A percentile compares a stretch with the other conserved stretches of the same genome.
Evolutionary conservation across 805 yeast species (phyloP).

Genomic region (Monosporozyma unispora): DNA sequence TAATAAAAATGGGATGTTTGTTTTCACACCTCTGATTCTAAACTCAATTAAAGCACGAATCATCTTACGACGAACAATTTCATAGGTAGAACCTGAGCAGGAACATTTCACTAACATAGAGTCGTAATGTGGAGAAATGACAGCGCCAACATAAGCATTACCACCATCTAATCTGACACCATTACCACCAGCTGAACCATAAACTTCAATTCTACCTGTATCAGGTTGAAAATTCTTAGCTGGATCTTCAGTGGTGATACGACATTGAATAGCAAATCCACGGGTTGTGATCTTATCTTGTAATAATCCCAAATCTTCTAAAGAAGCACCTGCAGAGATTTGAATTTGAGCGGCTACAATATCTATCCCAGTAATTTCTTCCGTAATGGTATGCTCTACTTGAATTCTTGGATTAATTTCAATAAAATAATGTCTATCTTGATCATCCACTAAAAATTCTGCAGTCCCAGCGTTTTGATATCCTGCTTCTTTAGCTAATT

Average conservation of each 20-base stretch:
- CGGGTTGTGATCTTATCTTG: slow-evolving; percentile 93
- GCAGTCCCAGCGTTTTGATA: slow-evolving; percentile 98
- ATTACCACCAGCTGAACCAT: slow-evolving; percentile 98
- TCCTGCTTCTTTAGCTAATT: slow-evolving; percentile 76
- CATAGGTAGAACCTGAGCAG: slow-evolving; percentile 91
- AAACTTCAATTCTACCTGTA: slow-evolving; percentile 95
- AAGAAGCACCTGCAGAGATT: slow-evolving; percentile 95
- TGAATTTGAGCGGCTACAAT: slow-evolving; percentile 98
- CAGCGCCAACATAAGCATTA: slow-evolving; percentile 94
- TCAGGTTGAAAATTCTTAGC: slow-evolving; percentile 95
- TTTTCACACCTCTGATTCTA: slow-evolving; percentile 97
- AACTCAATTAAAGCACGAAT: slow-evolving; percentile 92
- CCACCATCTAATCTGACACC: slow-evolving; percentile 99
- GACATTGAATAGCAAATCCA: slow-evolving; percentile 98
- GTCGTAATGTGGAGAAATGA: slow-evolving; percentile 94
- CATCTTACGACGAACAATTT: slow-evolving; percentile 96
- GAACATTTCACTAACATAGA: slow-evolving; percentile 97
- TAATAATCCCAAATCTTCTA: slow-evolving; percentile 84
- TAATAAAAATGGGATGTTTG: slow-evolving; percentile 92
- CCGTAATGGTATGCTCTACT: slow-evolving; percentile 98
- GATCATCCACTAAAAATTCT: slow-evolving; percentile 87
- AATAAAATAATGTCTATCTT: slow-evolving; percentile 92
- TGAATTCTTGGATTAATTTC: slow-evolving; percentile 98
- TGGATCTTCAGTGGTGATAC: slow-evolving; percentile 98
- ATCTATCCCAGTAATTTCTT: slow-evolving; percentile 97